A percentile compares a stretch with the other conserved stretches of the same genome.
Evolutionary conservation across 1,284 basidiomycete genomes (phyloP).

Genomic region (Paramarasmius palmivorus): DNA sequence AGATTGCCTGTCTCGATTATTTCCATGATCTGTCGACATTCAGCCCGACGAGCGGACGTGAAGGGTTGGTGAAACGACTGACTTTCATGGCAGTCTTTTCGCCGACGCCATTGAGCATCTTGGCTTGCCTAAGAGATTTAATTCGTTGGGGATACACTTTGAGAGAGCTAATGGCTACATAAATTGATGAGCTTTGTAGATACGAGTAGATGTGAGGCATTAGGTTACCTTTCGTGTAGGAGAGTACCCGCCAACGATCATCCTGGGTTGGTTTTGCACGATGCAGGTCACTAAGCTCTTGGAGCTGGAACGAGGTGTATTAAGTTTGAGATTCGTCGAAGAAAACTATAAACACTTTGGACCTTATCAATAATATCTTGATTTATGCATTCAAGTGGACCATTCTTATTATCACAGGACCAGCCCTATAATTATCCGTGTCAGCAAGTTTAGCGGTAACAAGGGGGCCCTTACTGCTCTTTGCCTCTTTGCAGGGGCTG

Average conservation of each 20-base stretch:
- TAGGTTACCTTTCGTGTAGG: conserved; percentile 58
- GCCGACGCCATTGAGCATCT: conserved; percentile 66
- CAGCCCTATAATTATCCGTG: conserved; percentile 43
- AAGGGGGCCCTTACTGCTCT: neutral
- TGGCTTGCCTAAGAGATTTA: conserved; percentile 61
- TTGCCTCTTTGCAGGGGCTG: neutral
- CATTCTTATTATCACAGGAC: conserved; percentile 53
- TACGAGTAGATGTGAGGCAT: neutral
- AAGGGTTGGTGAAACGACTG: conserved; percentile 12
- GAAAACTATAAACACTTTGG: conserved; percentile 5
- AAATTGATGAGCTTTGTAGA: neutral
- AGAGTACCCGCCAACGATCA: conserved; percentile 62
- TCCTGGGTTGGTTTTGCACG: conserved; percentile 54
- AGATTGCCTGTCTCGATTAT: conserved; percentile 72
- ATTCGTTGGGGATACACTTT: conserved; percentile 62
- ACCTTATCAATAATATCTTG: conserved; percentile 73
- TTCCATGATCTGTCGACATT: conserved; percentile 64
- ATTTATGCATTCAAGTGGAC: conserved; percentile 45
- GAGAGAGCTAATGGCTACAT: conserved; percentile 56
- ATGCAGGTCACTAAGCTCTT: conserved; percentile 62
- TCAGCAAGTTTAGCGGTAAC: neutral
- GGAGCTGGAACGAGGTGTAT: conserved; percentile 42
- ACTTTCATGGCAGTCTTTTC: conserved; percentile 78
- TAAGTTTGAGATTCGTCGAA: neutral
- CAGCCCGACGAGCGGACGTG: neutral